Evolutionary conservation across 441 rosid species (phyloP), one percentile per base, ranked within the genome.

Genomic region (Populus hybrid): DNA sequence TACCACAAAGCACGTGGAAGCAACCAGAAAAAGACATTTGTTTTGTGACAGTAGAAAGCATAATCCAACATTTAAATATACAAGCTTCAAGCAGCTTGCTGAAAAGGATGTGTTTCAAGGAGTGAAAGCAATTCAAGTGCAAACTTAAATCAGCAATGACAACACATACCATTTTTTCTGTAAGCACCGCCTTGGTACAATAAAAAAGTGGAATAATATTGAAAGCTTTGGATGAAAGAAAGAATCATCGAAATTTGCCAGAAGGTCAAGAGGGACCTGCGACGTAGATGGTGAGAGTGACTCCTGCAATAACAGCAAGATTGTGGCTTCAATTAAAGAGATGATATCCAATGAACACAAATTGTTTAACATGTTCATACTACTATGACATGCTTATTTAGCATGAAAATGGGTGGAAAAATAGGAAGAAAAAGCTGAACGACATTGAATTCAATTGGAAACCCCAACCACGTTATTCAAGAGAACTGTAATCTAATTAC

Each of bases 161-260:
- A n/a, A 70, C 67, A 77, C 88, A 8, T 85, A 91, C 99, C 88
- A 69, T 86, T 87, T 85, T 87, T 78, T 85, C 96, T 59, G 86
- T 81, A 69, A 96, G 91, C 71, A 84, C 70, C 69, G 67, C 74
- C 85, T 92, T 91, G 71, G 92, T 81, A 68, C 77, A 72, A 72
- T 85, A 84, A 78, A 85, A 87, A 78, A 96, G 86, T 32, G 94
- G 81, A 74, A 78, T 76, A 73, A 94, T 88, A 82, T 85, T 83
- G 80, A 78, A 91, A 34, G 96, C 96, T 85, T 88, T 89, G 46
- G 99, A 89, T 73, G 98, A 89, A 82, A 94, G n/a, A 96, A 69
- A 91, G 89, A 87, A 91, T 86, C 99, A 96, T 96, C 50, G 98
- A 84, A 72, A 90, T n/a, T 87, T 79, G 98, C 89, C 88, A 96